phyloP scores from a whole-genome alignment of 2,329 filamentous ascomycete genomes.

The Alternaria atra region DNA sequence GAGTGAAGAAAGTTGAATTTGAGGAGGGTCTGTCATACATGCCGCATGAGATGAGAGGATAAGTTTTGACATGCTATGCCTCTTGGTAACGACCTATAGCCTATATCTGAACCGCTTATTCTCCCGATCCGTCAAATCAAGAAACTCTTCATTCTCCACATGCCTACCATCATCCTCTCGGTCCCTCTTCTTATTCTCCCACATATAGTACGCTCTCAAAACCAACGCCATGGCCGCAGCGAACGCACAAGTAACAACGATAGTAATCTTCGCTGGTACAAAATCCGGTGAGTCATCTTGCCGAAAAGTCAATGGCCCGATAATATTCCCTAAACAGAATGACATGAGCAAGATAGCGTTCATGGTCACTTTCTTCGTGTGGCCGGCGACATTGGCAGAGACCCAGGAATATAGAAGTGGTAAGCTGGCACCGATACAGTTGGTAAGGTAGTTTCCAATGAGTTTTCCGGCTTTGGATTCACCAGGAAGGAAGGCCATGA shows the following conservation, averaged over 20 bases:
- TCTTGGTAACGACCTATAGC: slow-evolving; percentile 7
- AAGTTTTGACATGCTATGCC: neutral
- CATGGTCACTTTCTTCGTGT: slow-evolving; percentile 64
- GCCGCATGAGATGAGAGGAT: neutral
- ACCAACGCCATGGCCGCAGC: slow-evolving; percentile 54
- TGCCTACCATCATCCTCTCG: neutral
- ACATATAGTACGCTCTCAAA: slow-evolving; percentile 36
- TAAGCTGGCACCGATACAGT: slow-evolving; percentile 47
- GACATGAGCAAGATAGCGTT: slow-evolving; percentile 57
- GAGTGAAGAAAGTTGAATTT: neutral
- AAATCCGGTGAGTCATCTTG: slow-evolving; percentile 48
- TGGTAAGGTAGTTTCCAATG: slow-evolving; percentile 58
- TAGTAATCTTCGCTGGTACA: slow-evolving; percentile 57
- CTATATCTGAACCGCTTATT: slow-evolving; percentile 37
- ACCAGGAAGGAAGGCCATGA: slow-evolving; percentile 34
- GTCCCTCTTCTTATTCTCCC: slow-evolving; percentile 47
- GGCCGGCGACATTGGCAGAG: slow-evolving; percentile 56
- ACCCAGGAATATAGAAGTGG: slow-evolving; percentile 52
- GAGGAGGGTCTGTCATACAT: neutral
- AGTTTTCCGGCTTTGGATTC: slow-evolving; percentile 30
- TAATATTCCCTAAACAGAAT: slow-evolving; percentile 55
- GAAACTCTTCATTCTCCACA: slow-evolving; percentile 45
- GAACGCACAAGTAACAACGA: slow-evolving; percentile 31
- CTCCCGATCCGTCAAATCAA: slow-evolving; percentile 50
- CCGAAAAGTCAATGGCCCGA: slow-evolving; percentile 55